Base-by-base conservation (phyloP, 1,284 basidiomycete species). In the Pseudozyma thailandica region DNA sequence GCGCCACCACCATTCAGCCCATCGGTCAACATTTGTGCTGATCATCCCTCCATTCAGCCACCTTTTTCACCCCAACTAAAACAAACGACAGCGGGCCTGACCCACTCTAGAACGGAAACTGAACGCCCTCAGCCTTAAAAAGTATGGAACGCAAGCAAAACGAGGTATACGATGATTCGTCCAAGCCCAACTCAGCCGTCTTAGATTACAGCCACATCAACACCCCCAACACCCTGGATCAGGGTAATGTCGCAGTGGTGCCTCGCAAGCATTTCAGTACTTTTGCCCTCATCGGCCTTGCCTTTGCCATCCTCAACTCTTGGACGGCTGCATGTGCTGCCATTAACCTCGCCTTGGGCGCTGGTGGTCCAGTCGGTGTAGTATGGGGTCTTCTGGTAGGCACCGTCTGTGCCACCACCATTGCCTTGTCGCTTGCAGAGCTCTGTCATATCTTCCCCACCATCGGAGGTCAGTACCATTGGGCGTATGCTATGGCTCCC, bases 221-320 rank as follows among this genome's bases (percentile, higher is more conserved):
- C 12, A 12, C 18, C 37, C 16, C 37, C 18, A 23, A 23, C 28
- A 33, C 42, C 27, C 48, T 48, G 18, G 41, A 39, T 25, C 45
- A 35, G 7, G 50, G 30, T 26, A 18, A 23, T 16, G 13, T 26
- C 20, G 21, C 18, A 15, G 47, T 37, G 18, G 55, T 37, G 23
- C 62, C 55, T 1, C 62, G 51, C 18, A 63, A 70, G 43, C 71
- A 73, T 35, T 73, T 73, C 41, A 47, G 51, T 47, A 64, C 60
- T 6, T 46, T 73, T 8, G 58, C 65, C 3, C 58, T 73, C 13
- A 54, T 73, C 49, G 71, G 71, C 16, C 44, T 70, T 15, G 52
- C 55, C n/a, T 63, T 73, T 39, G 54, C 71, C 39, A 65, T 70
- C 41, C 57, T 73, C 44, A 73, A 73, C 42, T 71, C 65, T 3